Base-by-base conservation (phyloP, 148 eudicot genomes). In the Heliamphora exappendiculata region DNA sequence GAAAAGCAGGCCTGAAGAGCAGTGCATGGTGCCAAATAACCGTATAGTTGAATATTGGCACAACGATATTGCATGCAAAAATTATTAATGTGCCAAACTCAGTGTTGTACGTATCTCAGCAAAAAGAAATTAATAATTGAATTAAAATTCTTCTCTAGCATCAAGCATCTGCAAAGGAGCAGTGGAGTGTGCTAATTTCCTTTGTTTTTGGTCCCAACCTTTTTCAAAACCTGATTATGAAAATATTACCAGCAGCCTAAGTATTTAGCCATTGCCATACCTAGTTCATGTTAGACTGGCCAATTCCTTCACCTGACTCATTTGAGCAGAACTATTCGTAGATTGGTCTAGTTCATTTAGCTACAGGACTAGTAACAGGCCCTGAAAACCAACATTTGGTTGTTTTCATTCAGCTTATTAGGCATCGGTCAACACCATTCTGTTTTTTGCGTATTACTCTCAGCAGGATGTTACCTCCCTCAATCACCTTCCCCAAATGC, bases 141-240 rank as follows among this genome's bases (percentile, higher is more conserved):
- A 63, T 47, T 17, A 63, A 37, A 34, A 3, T 63, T 49, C 58
- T 70, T 49, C 37, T 47, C 39, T 29, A 29, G 55, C 53, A 70
- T 70, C 58, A 70, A 70, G 54, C 45, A 34, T 39, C 31, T 67
- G 70, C 49, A 65, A 11, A 67, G 49, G 70, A 39, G 14, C 24
- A 33, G 28, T 42, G 33, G 31, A 12, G 33, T 42, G 34, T 26
- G 50, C 22, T 41, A 31, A 39, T n/a, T 36, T 65, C 22, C 8
- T 65, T 65, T 39, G 17, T 62, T 17, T 19, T 20, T 8, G 20
- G 7, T 66, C 49, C 11, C 64, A 39, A 22, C 49, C 70, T 2
- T 66, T 37, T 66, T 16, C 2, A 3, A 37, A 12, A 3, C 22
- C 4, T 0, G 19, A 66, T 29, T 20, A 24, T 36, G 7, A 8